phyloP scores from a whole-genome alignment of 169 alveolate species.

The Eimeria maxima region DNA sequence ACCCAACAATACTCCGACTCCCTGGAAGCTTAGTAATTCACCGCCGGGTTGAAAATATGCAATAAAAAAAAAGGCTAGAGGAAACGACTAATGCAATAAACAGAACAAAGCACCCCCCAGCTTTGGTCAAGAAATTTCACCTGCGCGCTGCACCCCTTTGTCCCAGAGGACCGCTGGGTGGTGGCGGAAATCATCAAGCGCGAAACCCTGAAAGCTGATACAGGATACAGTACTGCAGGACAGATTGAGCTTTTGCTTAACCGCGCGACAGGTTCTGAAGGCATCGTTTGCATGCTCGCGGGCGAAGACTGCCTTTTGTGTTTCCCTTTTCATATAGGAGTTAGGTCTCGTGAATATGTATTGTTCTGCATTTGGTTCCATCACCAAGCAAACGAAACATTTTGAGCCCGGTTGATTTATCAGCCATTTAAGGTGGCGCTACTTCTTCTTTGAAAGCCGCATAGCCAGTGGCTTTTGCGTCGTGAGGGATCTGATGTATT shows the following conservation, averaged over 20 bases:
- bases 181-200: not conserved
- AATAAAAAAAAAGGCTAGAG: not conserved
- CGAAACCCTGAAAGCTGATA: not conserved
- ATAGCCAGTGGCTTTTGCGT: conserved; percentile 78
- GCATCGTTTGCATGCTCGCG: not conserved
- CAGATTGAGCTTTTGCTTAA: not conserved
- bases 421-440: not conserved
- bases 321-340: not conserved
- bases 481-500: conserved; percentile 77
- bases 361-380: not conserved
- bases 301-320: not conserved
- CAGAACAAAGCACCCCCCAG: not conserved
- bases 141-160: not conserved
- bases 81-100: not conserved
- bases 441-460: conserved; percentile 72
- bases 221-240: not conserved
- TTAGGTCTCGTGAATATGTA: too few species aligned
- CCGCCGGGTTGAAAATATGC: too few species aligned
- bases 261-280: not conserved
- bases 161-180: not conserved
- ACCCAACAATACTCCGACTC: too few species aligned
- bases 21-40: too few species aligned
- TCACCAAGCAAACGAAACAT: not conserved
- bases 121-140: not conserved
- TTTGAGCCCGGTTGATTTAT: not conserved